A percentile compares a stretch with the other conserved stretches of the same genome.
Evolutionary conservation across 768 basidiomycete species (phyloP).

Genomic region (Leccinum ochraceum): DNA sequence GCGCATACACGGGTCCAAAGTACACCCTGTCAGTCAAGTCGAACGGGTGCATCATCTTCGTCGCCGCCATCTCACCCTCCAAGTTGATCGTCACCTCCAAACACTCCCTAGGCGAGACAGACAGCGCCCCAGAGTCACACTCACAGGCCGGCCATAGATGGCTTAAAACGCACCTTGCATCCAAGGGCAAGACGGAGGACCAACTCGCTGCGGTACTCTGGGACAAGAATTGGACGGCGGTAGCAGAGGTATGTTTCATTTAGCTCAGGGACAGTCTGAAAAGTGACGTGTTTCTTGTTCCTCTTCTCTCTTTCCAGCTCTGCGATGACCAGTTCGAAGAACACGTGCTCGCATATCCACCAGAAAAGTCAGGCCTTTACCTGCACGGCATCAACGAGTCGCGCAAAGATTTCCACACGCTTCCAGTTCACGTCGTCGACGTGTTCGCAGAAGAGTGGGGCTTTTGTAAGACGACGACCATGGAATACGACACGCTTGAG

Average conservation of each 20-base stretch:
- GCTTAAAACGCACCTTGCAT: conserved; percentile 62
- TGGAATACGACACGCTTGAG: conserved; percentile 52
- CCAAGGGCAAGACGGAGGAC: conserved; percentile 64
- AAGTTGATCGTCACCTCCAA: conserved; percentile 89
- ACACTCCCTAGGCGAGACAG: conserved; percentile 74
- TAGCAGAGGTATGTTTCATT: conserved; percentile 72
- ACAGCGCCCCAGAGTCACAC: conserved; percentile 54
- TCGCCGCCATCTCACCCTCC: conserved; percentile 75
- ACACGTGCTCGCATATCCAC: conserved; percentile 84
- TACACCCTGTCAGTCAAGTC: conserved; percentile 91
- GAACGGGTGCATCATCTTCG: conserved; percentile 97
- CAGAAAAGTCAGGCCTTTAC: conserved; percentile 85
- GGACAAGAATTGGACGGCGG: conserved; percentile 83
- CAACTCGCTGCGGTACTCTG: conserved; percentile 76
- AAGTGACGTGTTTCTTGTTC: background rate
- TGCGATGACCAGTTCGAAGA: conserved; percentile 98
- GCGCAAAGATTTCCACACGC: conserved; percentile 66
- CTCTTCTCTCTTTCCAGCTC: conserved; percentile 57
- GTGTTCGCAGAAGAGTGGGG: conserved; percentile 89
- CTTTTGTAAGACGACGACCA: conserved; percentile 76
- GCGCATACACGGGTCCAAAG: conserved; percentile 67
- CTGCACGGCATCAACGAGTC: conserved; percentile 88
- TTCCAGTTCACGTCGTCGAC: conserved; percentile 65
- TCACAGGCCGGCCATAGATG: conserved; percentile 84
- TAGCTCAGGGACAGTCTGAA: background rate